phyloP scores from a whole-genome alignment of 495 filamentous ascomycete genomes.

The Aspergillus sclerotioniger region DNA sequence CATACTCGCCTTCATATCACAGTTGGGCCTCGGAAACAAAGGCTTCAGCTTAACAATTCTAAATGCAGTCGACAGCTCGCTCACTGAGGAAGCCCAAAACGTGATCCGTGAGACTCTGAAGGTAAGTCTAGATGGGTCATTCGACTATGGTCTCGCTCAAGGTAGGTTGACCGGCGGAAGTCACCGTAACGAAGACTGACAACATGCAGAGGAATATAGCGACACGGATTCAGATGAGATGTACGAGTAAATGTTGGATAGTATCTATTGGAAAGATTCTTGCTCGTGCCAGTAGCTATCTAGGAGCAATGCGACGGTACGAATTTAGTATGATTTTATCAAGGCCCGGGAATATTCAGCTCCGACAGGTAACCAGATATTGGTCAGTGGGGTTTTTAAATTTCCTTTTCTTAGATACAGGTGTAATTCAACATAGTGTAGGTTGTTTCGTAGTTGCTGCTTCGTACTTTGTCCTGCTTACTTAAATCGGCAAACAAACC shows the following conservation, averaged over 20 bases:
- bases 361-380: too few species aligned
- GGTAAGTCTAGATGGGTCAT: constrained; percentile 37
- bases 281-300: not conserved
- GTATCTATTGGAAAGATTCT: not conserved
- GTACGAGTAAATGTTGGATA: constrained; percentile 22
- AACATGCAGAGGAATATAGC: constrained; percentile 4
- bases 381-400: too few species aligned
- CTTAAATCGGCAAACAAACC: constrained; percentile 11
- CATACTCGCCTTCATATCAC: constrained; percentile 46
- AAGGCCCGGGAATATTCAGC: too few species aligned
- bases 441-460: not conserved
- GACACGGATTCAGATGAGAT: constrained; percentile 31
- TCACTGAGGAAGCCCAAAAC: constrained; percentile 33
- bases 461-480: not conserved
- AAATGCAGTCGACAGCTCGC: constrained; percentile 30
- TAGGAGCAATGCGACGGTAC: not conserved
- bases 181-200: not conserved
- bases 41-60: constrained; percentile 41
- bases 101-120: constrained; percentile 36
- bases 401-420: not conserved
- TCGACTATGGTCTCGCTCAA: constrained; percentile 40
- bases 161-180: constrained; percentile 12
- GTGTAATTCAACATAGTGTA: not conserved
- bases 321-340: too few species aligned
- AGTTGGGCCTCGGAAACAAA: constrained; percentile 33